Conservation (phyloP, 495 filamentous ascomycete species). For the Talaromyces proteolyticus region DNA sequence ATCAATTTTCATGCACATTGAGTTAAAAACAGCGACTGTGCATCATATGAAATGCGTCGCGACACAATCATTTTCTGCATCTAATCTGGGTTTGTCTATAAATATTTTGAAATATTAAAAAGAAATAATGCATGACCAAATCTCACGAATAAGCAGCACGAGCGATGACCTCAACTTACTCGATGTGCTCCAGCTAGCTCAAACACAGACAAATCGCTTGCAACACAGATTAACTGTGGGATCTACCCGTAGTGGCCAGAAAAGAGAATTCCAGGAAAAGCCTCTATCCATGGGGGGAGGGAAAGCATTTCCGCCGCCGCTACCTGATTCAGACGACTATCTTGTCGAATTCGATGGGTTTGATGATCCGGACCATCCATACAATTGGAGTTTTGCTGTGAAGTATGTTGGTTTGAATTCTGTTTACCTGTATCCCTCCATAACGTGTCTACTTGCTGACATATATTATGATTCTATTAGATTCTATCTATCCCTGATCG, state of each 20-base stretch:
- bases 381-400: slow-evolving; percentile 40
- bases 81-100: no score
- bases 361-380: slow-evolving; percentile 44
- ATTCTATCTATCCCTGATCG: slow-evolving; percentile 41
- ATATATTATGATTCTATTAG: slow-evolving; percentile 27
- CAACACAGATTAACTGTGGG: slow-evolving; percentile 30
- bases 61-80: no score
- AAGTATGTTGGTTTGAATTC: not conserved
- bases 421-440: not conserved
- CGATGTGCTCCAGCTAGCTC: not conserved
- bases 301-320: slow-evolving; percentile 33
- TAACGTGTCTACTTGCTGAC: not conserved
- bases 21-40: no score
- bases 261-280: slow-evolving; percentile 14
- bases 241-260: slow-evolving; percentile 8
- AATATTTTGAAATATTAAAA: not conserved
- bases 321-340: slow-evolving; percentile 35
- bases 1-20: no score
- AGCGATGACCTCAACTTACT: not conserved
- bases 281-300: slow-evolving; percentile 23
- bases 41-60: no score
- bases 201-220: slow-evolving; percentile 9
- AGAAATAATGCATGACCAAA: not conserved
- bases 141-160: not conserved
- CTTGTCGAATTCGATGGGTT: slow-evolving; percentile 48